Base-by-base conservation (phyloP, 139 green algal genomes). In the Zygnema circumcarinatum region DNA sequence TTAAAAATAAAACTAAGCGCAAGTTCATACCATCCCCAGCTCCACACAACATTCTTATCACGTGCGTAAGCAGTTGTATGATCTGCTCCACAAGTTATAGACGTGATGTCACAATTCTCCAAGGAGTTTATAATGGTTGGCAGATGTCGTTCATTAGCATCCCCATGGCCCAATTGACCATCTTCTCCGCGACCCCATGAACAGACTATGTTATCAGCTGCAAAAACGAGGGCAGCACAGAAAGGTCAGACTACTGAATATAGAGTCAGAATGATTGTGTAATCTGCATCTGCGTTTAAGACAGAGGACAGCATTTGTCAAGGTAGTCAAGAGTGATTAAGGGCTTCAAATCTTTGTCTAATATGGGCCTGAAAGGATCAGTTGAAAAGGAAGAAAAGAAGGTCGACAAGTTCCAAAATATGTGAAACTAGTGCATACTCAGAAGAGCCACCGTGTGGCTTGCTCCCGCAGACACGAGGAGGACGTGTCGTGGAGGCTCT, bases 171-270 rank as follows among this genome's bases (percentile, higher is more conserved):
- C 1, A 95, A 67, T 84, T 95, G 91, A 3, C 96, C 96, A 83
- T 98, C 96, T 54, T 98, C 96, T 1, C 96, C 96, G 20, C 94
- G 83, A 0, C 96, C 96, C 93, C 93, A 98, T 0, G 87, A 89
- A 25, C 41, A 78, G n/a, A 91, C 82, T 7, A 88, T 31, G 42
- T 86, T 78, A 74, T 81, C 38, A 7, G 79, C 83, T 88, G 73
- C 83, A 83, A 40, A 29, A 22, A 79, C 72, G n/a, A n/a, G n/a
- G n/a, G n/a, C n/a, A n/a, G 29, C 29, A 29, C 29, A 72, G 56
- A 29, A 35, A 72, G 29, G 56, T 72, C 56, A 29, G 29, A 72
- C 56, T 35, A 35, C 29, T 72, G 29, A 29, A 29, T 29, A 72
- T 72, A 29, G 29, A 72, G 29, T 35, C 29, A 72, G 29, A 29